A percentile compares a stretch with the other conserved stretches of the same genome.
Conservation (phyloP, 129 eudicot species). For the Dittrichia graveolens region DNA sequence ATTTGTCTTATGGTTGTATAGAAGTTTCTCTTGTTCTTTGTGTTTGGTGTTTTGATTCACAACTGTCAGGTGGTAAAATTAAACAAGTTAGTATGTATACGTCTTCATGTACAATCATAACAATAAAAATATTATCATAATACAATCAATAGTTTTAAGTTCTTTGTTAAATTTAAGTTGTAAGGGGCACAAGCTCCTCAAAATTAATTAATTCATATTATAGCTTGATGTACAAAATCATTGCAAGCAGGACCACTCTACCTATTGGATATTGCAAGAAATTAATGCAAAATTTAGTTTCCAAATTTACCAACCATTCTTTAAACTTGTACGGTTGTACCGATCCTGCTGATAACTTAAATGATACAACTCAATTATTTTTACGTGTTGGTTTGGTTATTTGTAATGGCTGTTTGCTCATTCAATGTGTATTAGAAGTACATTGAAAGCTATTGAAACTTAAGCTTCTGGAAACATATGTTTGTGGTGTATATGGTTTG, state of each 20-base stretch:
- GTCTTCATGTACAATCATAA: neutral
- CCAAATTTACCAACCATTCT: neutral
- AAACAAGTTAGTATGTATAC: neutral
- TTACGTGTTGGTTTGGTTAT: neutral
- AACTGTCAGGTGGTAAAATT: too few relatives aligned
- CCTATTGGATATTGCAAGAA: neutral
- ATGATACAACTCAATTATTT: neutral
- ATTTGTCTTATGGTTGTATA: neutral
- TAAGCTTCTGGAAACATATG: too few relatives aligned
- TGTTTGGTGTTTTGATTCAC: neutral
- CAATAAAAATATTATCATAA: neutral
- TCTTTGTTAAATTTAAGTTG: neutral
- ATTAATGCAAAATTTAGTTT: neutral
- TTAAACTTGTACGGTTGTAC: neutral
- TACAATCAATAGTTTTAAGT: neutral
- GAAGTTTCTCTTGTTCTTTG: neutral
- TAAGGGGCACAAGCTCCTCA: constrained; percentile 2
- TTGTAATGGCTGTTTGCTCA: constrained; percentile 4
- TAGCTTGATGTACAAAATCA: constrained; percentile 11
- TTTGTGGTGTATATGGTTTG: neutral
- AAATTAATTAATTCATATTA: neutral
- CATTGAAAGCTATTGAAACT: neutral
- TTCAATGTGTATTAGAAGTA: neutral
- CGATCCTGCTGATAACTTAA: neutral
- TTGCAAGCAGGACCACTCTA: neutral